Percentiles rank a stretch among this genome's conserved stretches.
Conservation (phyloP, 495 filamentous ascomycete genomes). For the Choiromyces venosus region DNA sequence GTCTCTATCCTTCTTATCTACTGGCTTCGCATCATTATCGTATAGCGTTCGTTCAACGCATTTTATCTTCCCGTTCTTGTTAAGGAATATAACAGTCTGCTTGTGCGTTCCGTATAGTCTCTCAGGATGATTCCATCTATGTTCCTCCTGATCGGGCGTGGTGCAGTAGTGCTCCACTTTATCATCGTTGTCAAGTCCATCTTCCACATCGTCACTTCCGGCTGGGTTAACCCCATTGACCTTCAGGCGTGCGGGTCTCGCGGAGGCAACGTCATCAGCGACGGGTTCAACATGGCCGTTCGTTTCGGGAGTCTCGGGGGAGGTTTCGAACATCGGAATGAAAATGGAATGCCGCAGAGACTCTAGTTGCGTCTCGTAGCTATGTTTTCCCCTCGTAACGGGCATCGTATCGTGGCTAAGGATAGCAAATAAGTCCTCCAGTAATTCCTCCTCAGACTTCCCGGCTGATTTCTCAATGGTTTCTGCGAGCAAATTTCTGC, state of each 20-base stretch:
- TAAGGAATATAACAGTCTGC: slow-evolving; percentile 80
- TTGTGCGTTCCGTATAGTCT: slow-evolving; percentile 81
- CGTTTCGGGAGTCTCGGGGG: slow-evolving; percentile 34
- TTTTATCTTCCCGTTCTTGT: slow-evolving; percentile 65
- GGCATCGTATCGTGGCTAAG: slow-evolving; percentile 71
- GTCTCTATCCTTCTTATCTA: slow-evolving; percentile 59
- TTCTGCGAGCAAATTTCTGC: slow-evolving; percentile 48
- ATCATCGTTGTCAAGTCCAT: not conserved
- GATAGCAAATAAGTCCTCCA: slow-evolving; percentile 63
- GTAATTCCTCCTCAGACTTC: slow-evolving; percentile 58
- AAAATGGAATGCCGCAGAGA: slow-evolving; percentile 75
- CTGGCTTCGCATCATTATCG: slow-evolving; percentile 58
- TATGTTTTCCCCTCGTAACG: slow-evolving; percentile 46
- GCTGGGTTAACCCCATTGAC: not conserved
- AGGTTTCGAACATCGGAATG: slow-evolving; percentile 54
- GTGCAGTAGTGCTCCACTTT: slow-evolving; percentile 11
- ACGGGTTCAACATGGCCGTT: slow-evolving; percentile 32
- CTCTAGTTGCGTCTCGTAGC: slow-evolving; percentile 65
- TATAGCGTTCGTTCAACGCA: slow-evolving; percentile 81
- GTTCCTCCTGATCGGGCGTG: slow-evolving; percentile 32
- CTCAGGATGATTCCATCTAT: slow-evolving; percentile 31
- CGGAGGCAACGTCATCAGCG: slow-evolving; percentile 23
- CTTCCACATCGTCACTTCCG: not conserved
- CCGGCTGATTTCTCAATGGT: slow-evolving; percentile 46
- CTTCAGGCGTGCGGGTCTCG: slow-evolving; percentile 22